phyloP scores from a whole-genome alignment of 768 basidiomycete genomes.

The Termitomyces eurrhizus region DNA sequence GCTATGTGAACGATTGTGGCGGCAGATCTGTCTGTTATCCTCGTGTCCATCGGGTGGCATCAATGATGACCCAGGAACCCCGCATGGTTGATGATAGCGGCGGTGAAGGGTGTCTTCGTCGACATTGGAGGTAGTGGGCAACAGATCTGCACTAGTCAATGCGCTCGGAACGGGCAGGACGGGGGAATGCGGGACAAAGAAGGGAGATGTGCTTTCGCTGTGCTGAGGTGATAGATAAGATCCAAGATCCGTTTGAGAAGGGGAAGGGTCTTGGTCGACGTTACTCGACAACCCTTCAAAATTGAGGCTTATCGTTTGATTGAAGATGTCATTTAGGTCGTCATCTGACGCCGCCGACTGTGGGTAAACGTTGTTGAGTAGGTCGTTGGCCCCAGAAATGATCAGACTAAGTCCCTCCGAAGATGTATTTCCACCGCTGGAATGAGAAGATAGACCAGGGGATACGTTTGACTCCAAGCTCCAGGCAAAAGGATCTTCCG shows the following conservation, averaged over 20 bases:
- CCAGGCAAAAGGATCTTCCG: background rate
- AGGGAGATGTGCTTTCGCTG: background rate
- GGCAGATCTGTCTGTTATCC: conserved; percentile 1
- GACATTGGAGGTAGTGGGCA: background rate
- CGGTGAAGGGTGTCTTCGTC: background rate
- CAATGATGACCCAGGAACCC: background rate
- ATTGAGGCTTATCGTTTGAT: background rate
- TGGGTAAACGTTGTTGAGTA: background rate
- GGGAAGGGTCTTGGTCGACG: background rate
- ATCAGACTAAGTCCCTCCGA: conserved; percentile 1
- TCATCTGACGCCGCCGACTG: background rate
- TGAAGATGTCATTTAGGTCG: background rate
- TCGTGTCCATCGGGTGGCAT: background rate
- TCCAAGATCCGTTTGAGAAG: background rate
- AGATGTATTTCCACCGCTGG: background rate
- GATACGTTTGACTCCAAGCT: conserved; percentile 2
- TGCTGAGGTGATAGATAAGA: background rate
- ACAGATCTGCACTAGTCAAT: background rate
- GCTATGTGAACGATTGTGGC: conserved; percentile 10
- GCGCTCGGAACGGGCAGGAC: background rate
- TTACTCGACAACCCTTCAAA: background rate
- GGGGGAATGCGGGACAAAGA: background rate
- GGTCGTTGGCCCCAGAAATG: background rate
- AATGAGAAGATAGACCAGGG: background rate
- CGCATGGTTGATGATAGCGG: background rate